A percentile compares a stretch with the other conserved stretches of the same genome.
Evolutionary conservation across 1,139 yeast species (phyloP).

Genomic region (Lodderomyces pseudojiufengensis): DNA sequence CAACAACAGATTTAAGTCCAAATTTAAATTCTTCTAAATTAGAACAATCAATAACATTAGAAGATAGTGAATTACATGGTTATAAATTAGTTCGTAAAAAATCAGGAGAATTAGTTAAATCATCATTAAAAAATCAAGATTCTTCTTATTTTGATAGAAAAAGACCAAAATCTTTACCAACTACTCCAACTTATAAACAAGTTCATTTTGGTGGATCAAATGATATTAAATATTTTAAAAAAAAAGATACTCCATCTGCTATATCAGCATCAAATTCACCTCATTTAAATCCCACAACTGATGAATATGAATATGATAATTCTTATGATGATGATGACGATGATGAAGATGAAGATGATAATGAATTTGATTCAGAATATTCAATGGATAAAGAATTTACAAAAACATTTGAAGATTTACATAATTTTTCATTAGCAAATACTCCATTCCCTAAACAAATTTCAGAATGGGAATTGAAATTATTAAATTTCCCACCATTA

Average conservation of each 20-base stretch:
- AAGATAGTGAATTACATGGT: conserved; percentile 2
- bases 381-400: too few relatives aligned
- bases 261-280: conserved; percentile 69
- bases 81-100: conserved; percentile 57
- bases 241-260: conserved; percentile 70
- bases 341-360: conserved; percentile 20
- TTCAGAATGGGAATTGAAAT: conserved; percentile 46
- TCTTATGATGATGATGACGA: conserved; percentile 19
- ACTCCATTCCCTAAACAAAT: conserved; percentile 22
- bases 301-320: conserved; percentile 16
- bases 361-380: not conserved
- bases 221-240: conserved; percentile 69
- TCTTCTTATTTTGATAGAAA: conserved; percentile 34
- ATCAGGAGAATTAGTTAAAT: conserved; percentile 76
- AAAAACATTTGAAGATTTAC: conserved; percentile 3
- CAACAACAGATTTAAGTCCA: conserved; percentile 1
- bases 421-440: conserved; percentile 16
- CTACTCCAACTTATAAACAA: conserved; percentile 67
- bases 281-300: conserved; percentile 21
- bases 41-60: not conserved
- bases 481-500: conserved; percentile 44
- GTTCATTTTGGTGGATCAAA: conserved; percentile 73
- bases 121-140: conserved; percentile 50
- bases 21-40: conserved; percentile 4
- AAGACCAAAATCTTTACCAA: conserved; percentile 63